Evolutionary conservation across 805 yeast genomes (phyloP).

Genomic region (Ascoidea tarda): DNA sequence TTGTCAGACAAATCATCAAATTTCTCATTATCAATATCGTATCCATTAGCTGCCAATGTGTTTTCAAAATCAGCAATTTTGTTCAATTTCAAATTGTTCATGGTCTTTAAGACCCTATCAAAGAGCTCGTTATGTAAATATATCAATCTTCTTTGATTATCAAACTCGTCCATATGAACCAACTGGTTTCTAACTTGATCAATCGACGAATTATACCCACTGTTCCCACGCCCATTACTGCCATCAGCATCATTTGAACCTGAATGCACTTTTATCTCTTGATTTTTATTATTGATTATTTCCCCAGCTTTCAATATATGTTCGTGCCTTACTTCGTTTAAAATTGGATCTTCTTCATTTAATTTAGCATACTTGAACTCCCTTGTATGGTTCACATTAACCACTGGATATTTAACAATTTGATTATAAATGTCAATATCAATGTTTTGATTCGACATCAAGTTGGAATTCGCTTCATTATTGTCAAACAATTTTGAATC

Average conservation of each 20-base stretch:
- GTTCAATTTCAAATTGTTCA: constrained; percentile 44
- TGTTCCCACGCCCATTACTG: background rate
- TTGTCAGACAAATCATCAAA: constrained; percentile 46
- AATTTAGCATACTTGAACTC: background rate
- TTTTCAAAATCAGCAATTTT: constrained; percentile 81
- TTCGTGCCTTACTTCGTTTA: background rate
- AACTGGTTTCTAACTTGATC: background rate
- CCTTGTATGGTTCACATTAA: background rate
- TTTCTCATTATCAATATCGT: constrained; percentile 51
- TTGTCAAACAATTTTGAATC: constrained; percentile 12
- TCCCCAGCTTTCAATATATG: background rate
- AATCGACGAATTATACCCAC: background rate
- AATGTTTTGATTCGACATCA: too few species aligned
- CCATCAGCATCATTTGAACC: background rate
- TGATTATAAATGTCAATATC: background rate
- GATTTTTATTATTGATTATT: too few species aligned
- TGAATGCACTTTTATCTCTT: background rate
- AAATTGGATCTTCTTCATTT: constrained; percentile 12
- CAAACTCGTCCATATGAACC: constrained; percentile 54
- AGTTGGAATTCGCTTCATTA: too few species aligned
- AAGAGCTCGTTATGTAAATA: constrained; percentile 46
- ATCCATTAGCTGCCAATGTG: constrained; percentile 59
- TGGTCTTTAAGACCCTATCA: constrained; percentile 48
- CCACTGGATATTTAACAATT: background rate
- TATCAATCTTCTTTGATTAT: constrained; percentile 47